Conservation (phyloP, 768 basidiomycete genomes). For the Phlegmacium glaucopus region DNA sequence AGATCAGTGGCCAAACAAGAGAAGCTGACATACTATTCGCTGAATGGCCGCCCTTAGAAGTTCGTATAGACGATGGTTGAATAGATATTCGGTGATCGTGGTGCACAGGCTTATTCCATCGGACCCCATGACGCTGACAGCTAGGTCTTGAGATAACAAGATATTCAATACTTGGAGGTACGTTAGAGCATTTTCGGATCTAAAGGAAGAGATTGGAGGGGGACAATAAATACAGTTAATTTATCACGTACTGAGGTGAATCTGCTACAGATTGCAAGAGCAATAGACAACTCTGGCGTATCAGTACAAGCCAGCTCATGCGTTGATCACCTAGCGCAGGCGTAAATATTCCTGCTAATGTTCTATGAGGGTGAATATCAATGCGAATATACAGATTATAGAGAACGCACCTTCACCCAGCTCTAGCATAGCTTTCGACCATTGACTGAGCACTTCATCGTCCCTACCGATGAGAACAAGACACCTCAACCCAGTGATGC, state of each 20-base stretch:
- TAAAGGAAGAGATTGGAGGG: slow-evolving; percentile 17
- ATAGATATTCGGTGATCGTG: slow-evolving; percentile 41
- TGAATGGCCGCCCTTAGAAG: slow-evolving; percentile 38
- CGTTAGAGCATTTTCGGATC: slow-evolving; percentile 40
- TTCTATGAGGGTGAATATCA: not conserved
- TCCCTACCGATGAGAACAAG: slow-evolving; percentile 60
- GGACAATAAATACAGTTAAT: not conserved
- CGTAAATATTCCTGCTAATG: slow-evolving; percentile 37
- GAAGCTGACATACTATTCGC: slow-evolving; percentile 44
- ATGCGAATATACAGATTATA: not conserved
- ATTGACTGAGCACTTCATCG: slow-evolving; percentile 41
- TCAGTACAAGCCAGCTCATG: slow-evolving; percentile 58
- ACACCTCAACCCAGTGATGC: slow-evolving; percentile 58
- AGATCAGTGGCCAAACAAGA: not conserved
- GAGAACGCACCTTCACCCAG: slow-evolving; percentile 26
- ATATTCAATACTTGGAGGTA: slow-evolving; percentile 52
- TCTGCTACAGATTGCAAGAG: slow-evolving; percentile 51
- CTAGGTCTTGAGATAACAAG: slow-evolving; percentile 35
- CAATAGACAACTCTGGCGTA: slow-evolving; percentile 44
- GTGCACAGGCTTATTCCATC: slow-evolving; percentile 28
- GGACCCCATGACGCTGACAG: slow-evolving; percentile 23
- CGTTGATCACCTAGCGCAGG: slow-evolving; percentile 33
- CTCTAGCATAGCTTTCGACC: slow-evolving; percentile 37
- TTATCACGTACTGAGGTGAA: slow-evolving; percentile 43
- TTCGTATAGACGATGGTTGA: slow-evolving; percentile 44